Evolutionary conservation across 2,329 filamentous ascomycete species (phyloP).

Genomic region (Colletotrichum sp.): DNA sequence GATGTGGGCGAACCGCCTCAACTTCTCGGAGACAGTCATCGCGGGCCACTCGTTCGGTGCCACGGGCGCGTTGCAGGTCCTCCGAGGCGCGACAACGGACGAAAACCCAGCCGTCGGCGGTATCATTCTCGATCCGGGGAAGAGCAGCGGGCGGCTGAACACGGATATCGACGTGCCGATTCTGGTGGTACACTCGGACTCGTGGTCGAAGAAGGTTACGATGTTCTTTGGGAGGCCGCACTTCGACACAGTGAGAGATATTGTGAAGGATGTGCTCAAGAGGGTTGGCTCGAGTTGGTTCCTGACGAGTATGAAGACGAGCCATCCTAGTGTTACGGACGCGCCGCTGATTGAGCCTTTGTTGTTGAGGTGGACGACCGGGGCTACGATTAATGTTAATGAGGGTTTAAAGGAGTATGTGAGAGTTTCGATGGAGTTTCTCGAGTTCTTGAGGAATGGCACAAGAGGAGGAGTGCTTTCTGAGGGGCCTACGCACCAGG

Average conservation of each 20-base stretch:
- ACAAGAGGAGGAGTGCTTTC: slow-evolving; percentile 52
- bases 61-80: slow-evolving; percentile 64
- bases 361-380: slow-evolving; percentile 65
- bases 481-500: slow-evolving; percentile 50
- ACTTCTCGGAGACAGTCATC: slow-evolving; percentile 59
- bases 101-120: slow-evolving; percentile 61
- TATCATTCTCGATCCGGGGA: slow-evolving; percentile 71
- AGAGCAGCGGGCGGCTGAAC: slow-evolving; percentile 67
- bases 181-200: slow-evolving; percentile 67
- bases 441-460: slow-evolving; percentile 50
- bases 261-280: slow-evolving; percentile 43
- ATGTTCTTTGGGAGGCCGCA: slow-evolving; percentile 69
- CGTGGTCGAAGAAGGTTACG: slow-evolving; percentile 63
- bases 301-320: slow-evolving; percentile 57
- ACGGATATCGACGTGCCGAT: slow-evolving; percentile 61
- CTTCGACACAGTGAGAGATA: slow-evolving; percentile 65
- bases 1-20: slow-evolving; percentile 58
- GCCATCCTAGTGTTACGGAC: slow-evolving; percentile 70
- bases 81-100: slow-evolving; percentile 40
- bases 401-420: slow-evolving; percentile 67
- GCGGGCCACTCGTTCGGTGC: slow-evolving; percentile 72
- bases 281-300: slow-evolving; percentile 56
- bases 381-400: slow-evolving; percentile 60
- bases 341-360: slow-evolving; percentile 68
- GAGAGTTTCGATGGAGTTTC: slow-evolving; percentile 60